Evolutionary conservation across 106 monocot genomes (phyloP).

Genomic region (Xerophyta viscosa): DNA sequence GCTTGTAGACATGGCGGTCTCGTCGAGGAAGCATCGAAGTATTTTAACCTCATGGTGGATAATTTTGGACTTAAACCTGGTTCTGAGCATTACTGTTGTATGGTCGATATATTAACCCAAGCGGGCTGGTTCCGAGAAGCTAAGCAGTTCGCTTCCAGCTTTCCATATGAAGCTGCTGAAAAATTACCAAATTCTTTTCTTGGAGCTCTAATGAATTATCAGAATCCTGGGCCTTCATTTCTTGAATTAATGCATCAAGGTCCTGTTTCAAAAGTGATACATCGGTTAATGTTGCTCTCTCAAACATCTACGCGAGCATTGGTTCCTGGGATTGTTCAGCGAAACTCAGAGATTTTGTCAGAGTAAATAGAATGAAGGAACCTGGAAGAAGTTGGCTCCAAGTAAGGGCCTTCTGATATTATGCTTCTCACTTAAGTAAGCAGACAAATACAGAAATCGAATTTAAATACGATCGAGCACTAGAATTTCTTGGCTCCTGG

Average conservation of each 20-base stretch:
- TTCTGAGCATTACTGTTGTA: constrained; percentile 54
- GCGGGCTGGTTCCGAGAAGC: constrained; percentile 43
- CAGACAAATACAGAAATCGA: too few species aligned
- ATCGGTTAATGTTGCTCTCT: constrained; percentile 28
- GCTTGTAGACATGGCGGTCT: constrained; percentile 74
- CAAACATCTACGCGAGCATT: constrained; percentile 39
- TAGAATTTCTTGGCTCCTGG: too few species aligned
- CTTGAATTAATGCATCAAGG: neutral
- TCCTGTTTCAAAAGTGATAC: constrained; percentile 4
- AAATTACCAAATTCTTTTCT: constrained; percentile 33
- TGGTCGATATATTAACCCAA: constrained; percentile 56
- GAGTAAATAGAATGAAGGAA: constrained; percentile 22
- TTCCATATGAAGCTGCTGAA: constrained; percentile 36
- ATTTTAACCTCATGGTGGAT: constrained; percentile 33
- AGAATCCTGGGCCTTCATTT: constrained; percentile 3
- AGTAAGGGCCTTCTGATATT: constrained; percentile 12
- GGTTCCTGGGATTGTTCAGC: constrained; percentile 38
- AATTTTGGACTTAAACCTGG: constrained; percentile 21
- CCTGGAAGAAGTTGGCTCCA: constrained; percentile 56
- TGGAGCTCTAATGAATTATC: constrained; percentile 8
- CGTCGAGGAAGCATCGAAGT: constrained; percentile 31
- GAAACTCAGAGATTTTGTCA: constrained; percentile 16
- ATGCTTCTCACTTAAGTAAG: too few species aligned
- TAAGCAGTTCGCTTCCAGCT: constrained; percentile 22
- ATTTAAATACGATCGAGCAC: too few species aligned